A percentile compares a stretch with the other conserved stretches of the same genome.
Evolutionary conservation across 768 basidiomycete species (phyloP).

Genomic region (Clathrus columnatus): DNA sequence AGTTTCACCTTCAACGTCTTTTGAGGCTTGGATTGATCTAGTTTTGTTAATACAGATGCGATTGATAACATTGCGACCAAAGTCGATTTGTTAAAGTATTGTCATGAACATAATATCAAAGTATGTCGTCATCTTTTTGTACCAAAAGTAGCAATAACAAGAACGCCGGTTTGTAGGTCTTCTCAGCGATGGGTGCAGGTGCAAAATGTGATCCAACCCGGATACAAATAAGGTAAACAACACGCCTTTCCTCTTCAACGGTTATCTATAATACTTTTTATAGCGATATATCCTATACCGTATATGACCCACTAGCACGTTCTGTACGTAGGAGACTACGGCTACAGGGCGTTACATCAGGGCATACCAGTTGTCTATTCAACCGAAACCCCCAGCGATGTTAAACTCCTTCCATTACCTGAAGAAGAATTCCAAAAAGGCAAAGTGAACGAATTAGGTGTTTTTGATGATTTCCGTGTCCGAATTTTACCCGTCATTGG

Average conservation of each 20-base stretch:
- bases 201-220: constrained; percentile 93
- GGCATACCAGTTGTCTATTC: constrained; percentile 91
- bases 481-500: constrained; percentile 89
- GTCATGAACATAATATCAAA: constrained; percentile 70
- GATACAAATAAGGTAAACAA: constrained; percentile 61
- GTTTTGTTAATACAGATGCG: constrained; percentile 48
- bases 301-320: constrained; percentile 92
- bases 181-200: constrained; percentile 95
- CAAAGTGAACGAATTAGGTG: constrained; percentile 77
- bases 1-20: constrained; percentile 14
- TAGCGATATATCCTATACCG: constrained; percentile 83
- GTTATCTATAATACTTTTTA: neutral
- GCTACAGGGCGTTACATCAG: constrained; percentile 46
- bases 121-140: constrained; percentile 27
- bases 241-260: neutral
- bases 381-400: constrained; percentile 78
- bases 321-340: constrained; percentile 76
- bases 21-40: constrained; percentile 9
- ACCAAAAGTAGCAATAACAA: neutral
- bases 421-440: constrained; percentile 92
- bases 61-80: constrained; percentile 98
- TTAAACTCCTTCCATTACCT: constrained; percentile 81
- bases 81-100: constrained; percentile 87
- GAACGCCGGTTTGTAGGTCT: constrained; percentile 43
- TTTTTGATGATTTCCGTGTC: constrained; percentile 89